Evolutionary conservation across 352 stramenopile species (phyloP).

Genomic region (Pythium apleroticum): DNA sequence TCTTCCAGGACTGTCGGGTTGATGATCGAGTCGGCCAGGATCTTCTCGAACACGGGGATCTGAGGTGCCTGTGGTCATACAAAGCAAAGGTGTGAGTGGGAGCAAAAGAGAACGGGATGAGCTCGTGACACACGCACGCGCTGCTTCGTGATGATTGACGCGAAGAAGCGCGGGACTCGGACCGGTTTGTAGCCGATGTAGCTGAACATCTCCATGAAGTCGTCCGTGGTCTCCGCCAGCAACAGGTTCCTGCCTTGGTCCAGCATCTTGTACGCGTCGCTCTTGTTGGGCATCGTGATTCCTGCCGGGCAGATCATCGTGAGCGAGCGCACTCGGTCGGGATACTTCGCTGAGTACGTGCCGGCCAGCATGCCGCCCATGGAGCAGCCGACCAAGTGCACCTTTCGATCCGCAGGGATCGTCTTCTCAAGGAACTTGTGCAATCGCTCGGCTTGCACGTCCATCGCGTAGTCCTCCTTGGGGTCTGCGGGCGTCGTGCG

Average conservation of each 20-base stretch:
- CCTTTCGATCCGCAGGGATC: slow-evolving; percentile 46
- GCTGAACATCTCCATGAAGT: slow-evolving; percentile 56
- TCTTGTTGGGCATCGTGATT: slow-evolving; percentile 68
- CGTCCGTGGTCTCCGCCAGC: slow-evolving; percentile 55
- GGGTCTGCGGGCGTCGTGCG: slow-evolving; percentile 52
- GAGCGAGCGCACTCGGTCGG: slow-evolving; percentile 49
- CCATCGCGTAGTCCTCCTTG: slow-evolving; percentile 48
- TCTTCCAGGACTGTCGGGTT: slow-evolving; percentile 63
- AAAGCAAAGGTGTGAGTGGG: not conserved
- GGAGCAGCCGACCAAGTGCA: slow-evolving; percentile 74
- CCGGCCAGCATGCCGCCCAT: slow-evolving; percentile 80
- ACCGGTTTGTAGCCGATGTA: slow-evolving; percentile 38
- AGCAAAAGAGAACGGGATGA: not conserved
- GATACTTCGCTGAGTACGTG: slow-evolving; percentile 65
- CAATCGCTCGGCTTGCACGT: slow-evolving; percentile 50
- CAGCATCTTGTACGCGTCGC: slow-evolving; percentile 50
- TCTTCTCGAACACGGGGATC: slow-evolving; percentile 57
- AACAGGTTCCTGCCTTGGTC: slow-evolving; percentile 65
- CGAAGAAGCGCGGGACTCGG: slow-evolving; percentile 39
- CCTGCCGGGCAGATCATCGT: slow-evolving; percentile 78
- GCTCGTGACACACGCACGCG: slow-evolving; percentile 5
- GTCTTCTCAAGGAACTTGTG: slow-evolving; percentile 58
- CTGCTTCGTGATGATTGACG: slow-evolving; percentile 31
- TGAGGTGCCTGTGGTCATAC: slow-evolving; percentile 33
- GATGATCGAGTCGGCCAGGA: slow-evolving; percentile 51